These are phyloP conservation scores for Aspergillus sp. DNA, from an alignment of 2,329 filamentous ascomycete genomes.

Conservation along the genomic window DNA sequence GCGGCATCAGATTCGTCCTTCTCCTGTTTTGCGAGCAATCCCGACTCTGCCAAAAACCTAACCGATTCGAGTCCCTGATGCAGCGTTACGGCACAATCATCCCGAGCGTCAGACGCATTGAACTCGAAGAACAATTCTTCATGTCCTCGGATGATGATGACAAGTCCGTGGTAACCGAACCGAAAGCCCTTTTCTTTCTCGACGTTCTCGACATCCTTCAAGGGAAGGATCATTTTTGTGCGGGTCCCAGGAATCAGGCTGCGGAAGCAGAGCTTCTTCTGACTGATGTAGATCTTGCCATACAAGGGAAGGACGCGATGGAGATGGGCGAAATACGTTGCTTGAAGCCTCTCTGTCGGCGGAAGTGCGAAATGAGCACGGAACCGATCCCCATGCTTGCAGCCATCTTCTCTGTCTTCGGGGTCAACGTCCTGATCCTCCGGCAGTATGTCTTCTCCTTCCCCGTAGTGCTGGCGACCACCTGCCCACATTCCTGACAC, in stretches of 20 bases:
- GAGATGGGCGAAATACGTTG: conserved; percentile 91
- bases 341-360: conserved; percentile 75
- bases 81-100: conserved; percentile 84
- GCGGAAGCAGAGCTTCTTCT: conserved; percentile 85
- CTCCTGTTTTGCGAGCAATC: conserved; percentile 66
- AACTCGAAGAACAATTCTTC: conserved; percentile 98
- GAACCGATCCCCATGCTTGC: conserved; percentile 66
- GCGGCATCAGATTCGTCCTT: conserved; percentile 71
- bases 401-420: conserved; percentile 56
- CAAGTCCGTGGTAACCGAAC: conserved; percentile 84
- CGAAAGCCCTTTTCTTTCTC: conserved; percentile 94
- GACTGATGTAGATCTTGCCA: conserved; percentile 93
- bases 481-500: conserved; percentile 97
- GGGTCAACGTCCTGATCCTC: conserved; percentile 62
- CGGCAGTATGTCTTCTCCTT: conserved; percentile 64
- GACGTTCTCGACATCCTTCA: conserved; percentile 89
- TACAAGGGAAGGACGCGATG: conserved; percentile 87
- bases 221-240: conserved; percentile 86
- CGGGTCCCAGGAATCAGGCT: conserved; percentile 85
- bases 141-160: conserved; percentile 88
- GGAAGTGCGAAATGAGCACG: conserved; percentile 89
- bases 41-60: conserved; percentile 69
- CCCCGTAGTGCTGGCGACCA: conserved; percentile 82
- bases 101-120: conserved; percentile 69
- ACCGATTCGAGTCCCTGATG: conserved; percentile 73